These are phyloP conservation scores for Globisporangium yorkense DNA, from an alignment of 352 stramenopile species.

Conservation along the genomic window DNA sequence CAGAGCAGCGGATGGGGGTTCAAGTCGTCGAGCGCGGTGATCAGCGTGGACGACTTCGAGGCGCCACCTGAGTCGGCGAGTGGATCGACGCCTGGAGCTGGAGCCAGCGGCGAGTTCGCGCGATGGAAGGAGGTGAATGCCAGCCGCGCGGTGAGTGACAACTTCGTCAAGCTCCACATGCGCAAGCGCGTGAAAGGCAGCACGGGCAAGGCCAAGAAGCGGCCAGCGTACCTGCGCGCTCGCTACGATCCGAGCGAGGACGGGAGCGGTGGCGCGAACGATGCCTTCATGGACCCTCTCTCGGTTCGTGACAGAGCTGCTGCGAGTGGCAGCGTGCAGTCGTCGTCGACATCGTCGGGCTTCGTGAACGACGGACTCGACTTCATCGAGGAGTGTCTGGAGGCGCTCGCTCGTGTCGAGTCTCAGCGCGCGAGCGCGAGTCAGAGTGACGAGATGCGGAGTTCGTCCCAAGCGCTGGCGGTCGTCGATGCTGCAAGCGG, in stretches of 20 bases:
- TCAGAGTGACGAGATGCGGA: background rate
- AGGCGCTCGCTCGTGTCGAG: conserved; percentile 41
- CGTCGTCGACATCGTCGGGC: conserved; percentile 8
- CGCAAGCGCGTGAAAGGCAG: conserved; percentile 68
- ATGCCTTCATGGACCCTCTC: conserved; percentile 15
- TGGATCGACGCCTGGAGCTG: background rate
- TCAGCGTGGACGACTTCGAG: conserved; percentile 37
- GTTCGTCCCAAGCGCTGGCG: too few species aligned
- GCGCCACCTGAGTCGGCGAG: background rate
- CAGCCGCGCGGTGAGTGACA: conserved; percentile 53
- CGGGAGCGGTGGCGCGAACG: background rate
- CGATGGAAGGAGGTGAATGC: conserved; percentile 55
- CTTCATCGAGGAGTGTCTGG: conserved; percentile 76
- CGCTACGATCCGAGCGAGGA: conserved; percentile 10
- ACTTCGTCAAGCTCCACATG: conserved; percentile 81
- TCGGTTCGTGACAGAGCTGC: conserved; percentile 1
- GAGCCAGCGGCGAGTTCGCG: conserved; percentile 26
- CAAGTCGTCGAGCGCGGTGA: conserved; percentile 17
- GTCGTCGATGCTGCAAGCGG: background rate
- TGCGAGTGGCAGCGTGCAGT: conserved; percentile 12
- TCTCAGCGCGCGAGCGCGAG: conserved; percentile 10
- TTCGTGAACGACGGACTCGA: conserved; percentile 59
- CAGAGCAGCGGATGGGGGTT: conserved; percentile 25
- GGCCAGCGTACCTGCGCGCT: conserved; percentile 53
- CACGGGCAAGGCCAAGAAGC: conserved; percentile 60